A percentile compares a stretch with the other conserved stretches of the same genome.
Conservation (phyloP, 345 rosid species). For the Tarenaya hassleriana region DNA sequence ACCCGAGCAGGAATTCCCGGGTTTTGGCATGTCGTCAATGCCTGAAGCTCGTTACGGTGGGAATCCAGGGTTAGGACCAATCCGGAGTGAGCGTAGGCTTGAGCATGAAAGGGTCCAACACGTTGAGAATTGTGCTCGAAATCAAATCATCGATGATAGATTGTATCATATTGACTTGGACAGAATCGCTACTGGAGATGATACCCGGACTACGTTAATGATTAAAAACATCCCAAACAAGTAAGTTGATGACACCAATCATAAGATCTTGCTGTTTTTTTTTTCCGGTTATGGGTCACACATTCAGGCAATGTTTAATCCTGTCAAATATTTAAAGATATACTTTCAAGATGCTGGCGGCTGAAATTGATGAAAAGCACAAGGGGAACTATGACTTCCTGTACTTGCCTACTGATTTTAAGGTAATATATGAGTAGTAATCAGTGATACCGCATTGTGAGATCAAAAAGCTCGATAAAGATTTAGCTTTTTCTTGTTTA, state of each 20-base stretch:
- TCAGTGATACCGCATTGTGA: constrained; percentile 6
- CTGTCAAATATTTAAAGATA: constrained; percentile 44
- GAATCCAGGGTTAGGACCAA: constrained; percentile 41
- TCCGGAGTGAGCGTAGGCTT: constrained; percentile 40
- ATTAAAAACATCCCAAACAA: constrained; percentile 94
- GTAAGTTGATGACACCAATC: constrained; percentile 36
- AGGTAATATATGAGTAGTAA: constrained; percentile 39
- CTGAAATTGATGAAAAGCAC: constrained; percentile 88
- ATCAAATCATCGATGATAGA: constrained; percentile 53
- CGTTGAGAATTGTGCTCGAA: constrained; percentile 36
- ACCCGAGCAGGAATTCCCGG: constrained; percentile 46
- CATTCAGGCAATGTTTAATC: background rate
- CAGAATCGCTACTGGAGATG: constrained; percentile 59
- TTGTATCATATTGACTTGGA: constrained; percentile 79
- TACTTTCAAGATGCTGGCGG: constrained; percentile 92
- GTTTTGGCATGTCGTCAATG: constrained; percentile 48
- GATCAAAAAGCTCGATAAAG: constrained; percentile 10
- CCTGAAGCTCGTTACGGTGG: constrained; percentile 43
- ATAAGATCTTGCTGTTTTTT: background rate
- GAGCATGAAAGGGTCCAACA: constrained; percentile 44
- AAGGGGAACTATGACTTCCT: constrained; percentile 81
- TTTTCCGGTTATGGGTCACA: too few species aligned
- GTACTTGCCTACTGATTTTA: constrained; percentile 86
- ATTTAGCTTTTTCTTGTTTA: constrained; percentile 25
- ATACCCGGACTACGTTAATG: constrained; percentile 82